Evolutionary conservation across 1,284 basidiomycete species (phyloP).

Genomic region (Hemileia vastatrix): DNA sequence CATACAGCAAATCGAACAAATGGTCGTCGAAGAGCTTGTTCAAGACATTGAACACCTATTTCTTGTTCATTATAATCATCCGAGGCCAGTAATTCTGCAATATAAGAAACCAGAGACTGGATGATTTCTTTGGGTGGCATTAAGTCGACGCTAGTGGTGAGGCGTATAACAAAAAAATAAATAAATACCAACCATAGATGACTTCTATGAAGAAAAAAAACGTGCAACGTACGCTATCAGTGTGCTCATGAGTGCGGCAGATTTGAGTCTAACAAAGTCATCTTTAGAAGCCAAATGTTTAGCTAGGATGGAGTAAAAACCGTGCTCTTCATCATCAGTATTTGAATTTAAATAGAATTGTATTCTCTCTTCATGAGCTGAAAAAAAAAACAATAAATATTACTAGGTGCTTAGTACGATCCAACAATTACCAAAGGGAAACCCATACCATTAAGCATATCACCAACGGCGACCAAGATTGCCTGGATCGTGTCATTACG

Average conservation of each 20-base stretch:
- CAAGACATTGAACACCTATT: slow-evolving; percentile 12
- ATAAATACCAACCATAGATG: slow-evolving; percentile 12
- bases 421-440: too few species aligned
- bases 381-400: background rate
- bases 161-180: background rate
- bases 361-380: slow-evolving; percentile 38
- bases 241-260: slow-evolving; percentile 75
- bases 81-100: slow-evolving; percentile 1
- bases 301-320: background rate
- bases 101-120: background rate
- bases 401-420: too few species aligned
- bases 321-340: slow-evolving; percentile 50
- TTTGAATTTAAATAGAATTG: slow-evolving; percentile 50
- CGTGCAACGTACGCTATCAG: slow-evolving; percentile 57
- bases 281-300: slow-evolving; percentile 77
- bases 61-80: slow-evolving; percentile 20
- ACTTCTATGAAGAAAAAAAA: slow-evolving; percentile 1
- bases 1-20: slow-evolving; percentile 1
- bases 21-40: slow-evolving; percentile 12
- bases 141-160: background rate
- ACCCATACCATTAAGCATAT: slow-evolving; percentile 62
- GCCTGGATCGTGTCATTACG: slow-evolving; percentile 88
- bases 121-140: slow-evolving; percentile 7
- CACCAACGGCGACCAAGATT: slow-evolving; percentile 79
- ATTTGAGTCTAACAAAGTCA: slow-evolving; percentile 84